Base-by-base conservation (phyloP, 2,329 filamentous ascomycete species). In the Neodidymelliopsis sp. region DNA sequence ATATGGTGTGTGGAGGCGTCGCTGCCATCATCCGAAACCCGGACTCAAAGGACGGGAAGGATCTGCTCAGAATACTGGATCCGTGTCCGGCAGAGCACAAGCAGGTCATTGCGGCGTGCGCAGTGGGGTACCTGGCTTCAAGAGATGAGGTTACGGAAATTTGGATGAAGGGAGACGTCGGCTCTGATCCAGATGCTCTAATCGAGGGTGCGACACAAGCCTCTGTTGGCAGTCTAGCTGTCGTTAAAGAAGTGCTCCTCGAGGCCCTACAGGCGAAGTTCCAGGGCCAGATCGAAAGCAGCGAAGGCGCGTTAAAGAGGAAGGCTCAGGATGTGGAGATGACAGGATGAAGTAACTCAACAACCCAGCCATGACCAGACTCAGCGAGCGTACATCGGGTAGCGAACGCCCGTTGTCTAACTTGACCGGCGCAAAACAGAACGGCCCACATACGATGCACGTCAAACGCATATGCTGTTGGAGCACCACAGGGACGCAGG, bases 101-200 rank as follows among this genome's bases (percentile, higher is more conserved):
- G 20, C 82, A 85, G 25, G 84, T 97, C 41, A 72, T 89, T 34
- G 91, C 92, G 9, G 90, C 90, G 36, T 96, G 91, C 74, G 91
- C 94, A 54, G 88, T 99, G 27, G 94, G 88, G 9, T 97, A 97
- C 72, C 81, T 97, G 59, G 89, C 91, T 40, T 82, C 81, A 16
- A 82, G 92, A 54, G 93, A 97, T 61, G 94, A 99, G 73, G 85
- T 97, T 40, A 97, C 93, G 7, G 92, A 96, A 67, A 74, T 97
- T 13, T 99, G 94, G 94, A 84, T 95, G 66, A 97, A 92, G 75
- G 93, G 94, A 13, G 80, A 86, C 66, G 73, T 70, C 57, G 77
- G 74, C 38, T 64, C 62, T 42, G 72, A 69, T 43, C 75, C 74
- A 31, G 83, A 86, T 49, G 71, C 77, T 13, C 70, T 89, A 39